phyloP scores from a whole-genome alignment of 768 basidiomycete species.

The Trametes cingulata region DNA sequence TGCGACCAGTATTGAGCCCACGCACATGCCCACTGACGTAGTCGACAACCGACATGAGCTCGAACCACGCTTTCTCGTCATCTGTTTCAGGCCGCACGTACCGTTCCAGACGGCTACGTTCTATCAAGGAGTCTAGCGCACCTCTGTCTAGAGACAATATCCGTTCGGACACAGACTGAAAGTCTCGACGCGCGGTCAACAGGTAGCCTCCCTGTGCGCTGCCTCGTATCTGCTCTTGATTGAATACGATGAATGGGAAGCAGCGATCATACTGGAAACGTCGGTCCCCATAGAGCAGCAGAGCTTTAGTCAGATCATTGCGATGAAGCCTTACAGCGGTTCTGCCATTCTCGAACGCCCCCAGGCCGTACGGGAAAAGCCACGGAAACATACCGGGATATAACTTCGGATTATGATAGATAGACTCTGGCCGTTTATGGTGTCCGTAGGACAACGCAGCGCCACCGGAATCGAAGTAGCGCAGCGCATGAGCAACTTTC shows the following conservation, averaged over 20 bases:
- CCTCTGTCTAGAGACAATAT: conserved; percentile 18
- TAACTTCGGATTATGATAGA: neutral
- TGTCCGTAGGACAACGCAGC: neutral
- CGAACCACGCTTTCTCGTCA: conserved; percentile 38
- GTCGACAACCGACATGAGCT: conserved; percentile 37
- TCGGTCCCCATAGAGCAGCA: conserved; percentile 43
- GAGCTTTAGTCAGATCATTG: conserved; percentile 26
- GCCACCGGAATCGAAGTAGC: neutral
- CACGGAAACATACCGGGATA: neutral
- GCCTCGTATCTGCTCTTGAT: conserved; percentile 39
- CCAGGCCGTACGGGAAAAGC: neutral
- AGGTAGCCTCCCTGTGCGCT: conserved; percentile 31
- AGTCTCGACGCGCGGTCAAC: conserved; percentile 21
- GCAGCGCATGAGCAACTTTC: neutral
- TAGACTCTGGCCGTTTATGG: neutral
- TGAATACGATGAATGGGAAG: conserved; percentile 42
- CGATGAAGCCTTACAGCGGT: neutral
- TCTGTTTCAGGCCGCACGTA: conserved; percentile 1
- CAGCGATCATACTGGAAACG: conserved; percentile 40
- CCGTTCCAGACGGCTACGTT: neutral
- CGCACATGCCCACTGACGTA: conserved; percentile 33
- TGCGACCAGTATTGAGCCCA: conserved; percentile 29
- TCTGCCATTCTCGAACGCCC: conserved; percentile 30
- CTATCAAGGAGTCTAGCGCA: neutral
- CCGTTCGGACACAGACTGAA: conserved; percentile 18